phyloP scores from a whole-genome alignment of 2,329 filamentous ascomycete species.

The Trichoderma hamatum region DNA sequence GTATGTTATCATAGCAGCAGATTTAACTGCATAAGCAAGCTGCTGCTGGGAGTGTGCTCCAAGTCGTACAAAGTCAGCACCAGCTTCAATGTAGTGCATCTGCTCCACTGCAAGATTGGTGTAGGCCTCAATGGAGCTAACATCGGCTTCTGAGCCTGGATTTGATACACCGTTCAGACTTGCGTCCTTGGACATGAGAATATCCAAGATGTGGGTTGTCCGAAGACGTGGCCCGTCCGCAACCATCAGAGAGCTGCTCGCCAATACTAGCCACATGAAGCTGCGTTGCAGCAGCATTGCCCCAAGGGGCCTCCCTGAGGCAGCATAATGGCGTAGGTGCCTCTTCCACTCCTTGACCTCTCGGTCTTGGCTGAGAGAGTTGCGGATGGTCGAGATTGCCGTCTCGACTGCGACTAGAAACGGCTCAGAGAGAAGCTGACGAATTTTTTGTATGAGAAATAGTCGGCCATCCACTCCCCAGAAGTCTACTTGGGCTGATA shows the following conservation, averaged over 20 bases:
- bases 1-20: slow-evolving; percentile 78
- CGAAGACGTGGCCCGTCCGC: slow-evolving; percentile 62
- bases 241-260: slow-evolving; percentile 74
- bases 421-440: slow-evolving; percentile 75
- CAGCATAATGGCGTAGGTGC: slow-evolving; percentile 80
- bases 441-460: slow-evolving; percentile 70
- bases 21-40: slow-evolving; percentile 83
- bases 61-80: slow-evolving; percentile 80
- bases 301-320: slow-evolving; percentile 77
- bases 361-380: slow-evolving; percentile 67
- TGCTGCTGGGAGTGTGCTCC: slow-evolving; percentile 85
- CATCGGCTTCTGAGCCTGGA: slow-evolving; percentile 54
- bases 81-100: slow-evolving; percentile 84
- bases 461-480: slow-evolving; percentile 78
- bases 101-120: slow-evolving; percentile 77
- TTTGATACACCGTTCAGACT: slow-evolving; percentile 43
- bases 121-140: slow-evolving; percentile 62
- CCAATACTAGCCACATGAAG: slow-evolving; percentile 82
- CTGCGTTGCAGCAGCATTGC: slow-evolving; percentile 89
- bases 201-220: slow-evolving; percentile 69
- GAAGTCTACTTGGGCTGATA: slow-evolving; percentile 75
- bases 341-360: slow-evolving; percentile 83
- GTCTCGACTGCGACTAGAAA: slow-evolving; percentile 88
- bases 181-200: slow-evolving; percentile 65
- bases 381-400: slow-evolving; percentile 86